phyloP scores from a whole-genome alignment of 1,284 basidiomycete species.

The Mixia osmundae region DNA sequence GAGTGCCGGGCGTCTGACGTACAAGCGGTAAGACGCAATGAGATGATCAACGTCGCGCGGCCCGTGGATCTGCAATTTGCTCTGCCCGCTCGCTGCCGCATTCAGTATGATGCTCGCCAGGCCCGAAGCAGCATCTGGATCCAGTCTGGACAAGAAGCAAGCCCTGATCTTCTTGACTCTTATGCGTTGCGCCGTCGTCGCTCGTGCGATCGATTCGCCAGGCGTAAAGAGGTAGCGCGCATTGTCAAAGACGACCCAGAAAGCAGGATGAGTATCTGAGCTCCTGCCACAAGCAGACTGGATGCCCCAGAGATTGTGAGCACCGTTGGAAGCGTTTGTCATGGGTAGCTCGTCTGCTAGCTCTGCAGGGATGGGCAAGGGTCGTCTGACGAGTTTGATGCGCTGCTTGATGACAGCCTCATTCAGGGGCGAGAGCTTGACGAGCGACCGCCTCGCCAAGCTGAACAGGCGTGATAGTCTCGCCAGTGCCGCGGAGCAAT shows the following conservation, averaged over 20 bases:
- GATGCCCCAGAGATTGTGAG: too few species aligned
- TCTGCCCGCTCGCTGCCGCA: conserved; percentile 12
- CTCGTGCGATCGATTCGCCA: conserved; percentile 11
- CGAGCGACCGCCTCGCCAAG: too few species aligned
- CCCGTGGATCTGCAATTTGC: conserved; percentile 10
- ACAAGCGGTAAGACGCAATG: conserved; percentile 3
- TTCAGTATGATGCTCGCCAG: conserved; percentile 12
- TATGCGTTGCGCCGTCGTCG: conserved; percentile 12
- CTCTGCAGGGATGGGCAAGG: too few species aligned
- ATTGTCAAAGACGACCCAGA: conserved; percentile 12
- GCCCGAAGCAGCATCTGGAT: conserved; percentile 9
- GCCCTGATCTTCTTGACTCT: conserved; percentile 11
- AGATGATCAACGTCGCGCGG: conserved; percentile 13
- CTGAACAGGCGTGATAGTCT: too few species aligned
- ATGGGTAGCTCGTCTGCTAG: too few species aligned
- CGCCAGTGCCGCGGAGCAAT: too few species aligned
- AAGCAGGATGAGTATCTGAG: conserved; percentile 11
- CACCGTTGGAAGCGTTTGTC: too few species aligned
- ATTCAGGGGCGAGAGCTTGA: too few species aligned
- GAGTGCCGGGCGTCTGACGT: not conserved
- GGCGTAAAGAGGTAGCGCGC: conserved; percentile 15
- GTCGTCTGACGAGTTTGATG: too few species aligned
- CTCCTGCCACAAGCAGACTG: too few species aligned
- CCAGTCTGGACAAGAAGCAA: conserved; percentile 9
- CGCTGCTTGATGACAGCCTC: too few species aligned